Conservation (phyloP, 1,284 basidiomycete species). For the Ganoderma resinaceum region DNA sequence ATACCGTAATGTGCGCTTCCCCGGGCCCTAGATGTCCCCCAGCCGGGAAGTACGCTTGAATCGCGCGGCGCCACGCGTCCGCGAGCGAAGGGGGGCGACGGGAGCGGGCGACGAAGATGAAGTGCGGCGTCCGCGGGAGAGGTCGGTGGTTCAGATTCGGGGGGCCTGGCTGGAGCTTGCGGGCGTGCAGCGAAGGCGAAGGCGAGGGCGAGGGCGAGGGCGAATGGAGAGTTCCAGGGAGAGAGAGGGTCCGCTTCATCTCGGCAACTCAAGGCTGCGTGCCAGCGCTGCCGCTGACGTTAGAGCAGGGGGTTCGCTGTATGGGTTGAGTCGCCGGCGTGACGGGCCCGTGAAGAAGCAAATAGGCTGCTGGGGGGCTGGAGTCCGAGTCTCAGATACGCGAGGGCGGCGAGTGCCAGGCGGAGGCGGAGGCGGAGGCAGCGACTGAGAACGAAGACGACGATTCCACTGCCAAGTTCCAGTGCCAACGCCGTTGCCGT, state of each 20-base stretch:
- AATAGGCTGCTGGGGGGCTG: not conserved
- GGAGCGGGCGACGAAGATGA: conserved; percentile 7
- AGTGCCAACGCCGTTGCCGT: not conserved
- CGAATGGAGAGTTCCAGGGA: too few species aligned
- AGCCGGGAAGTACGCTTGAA: not conserved
- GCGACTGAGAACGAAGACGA: too few species aligned
- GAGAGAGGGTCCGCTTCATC: not conserved
- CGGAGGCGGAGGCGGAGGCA: too few species aligned
- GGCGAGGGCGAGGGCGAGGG: not conserved
- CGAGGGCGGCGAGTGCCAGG: not conserved
- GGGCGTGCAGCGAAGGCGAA: not conserved
- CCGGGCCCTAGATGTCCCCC: not conserved
- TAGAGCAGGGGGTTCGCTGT: not conserved
- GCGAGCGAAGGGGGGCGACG: conserved; percentile 4
- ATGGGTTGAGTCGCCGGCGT: not conserved
- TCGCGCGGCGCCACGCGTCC: conserved; percentile 14
- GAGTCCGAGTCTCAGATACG: not conserved
- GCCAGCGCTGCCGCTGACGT: not conserved
- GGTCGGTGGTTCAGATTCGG: too few species aligned
- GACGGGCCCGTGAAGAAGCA: conserved; percentile 4
- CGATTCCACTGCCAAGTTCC: too few species aligned
- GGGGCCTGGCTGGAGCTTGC: too few species aligned
- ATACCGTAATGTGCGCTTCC: conserved; percentile 17
- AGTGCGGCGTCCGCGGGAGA: conserved; percentile 3
- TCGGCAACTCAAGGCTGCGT: not conserved